Percentiles rank a stretch among this genome's conserved stretches.
Evolutionary conservation across 2,329 filamentous ascomycete species (phyloP).

Genomic region (Calonectria multiphialidica): DNA sequence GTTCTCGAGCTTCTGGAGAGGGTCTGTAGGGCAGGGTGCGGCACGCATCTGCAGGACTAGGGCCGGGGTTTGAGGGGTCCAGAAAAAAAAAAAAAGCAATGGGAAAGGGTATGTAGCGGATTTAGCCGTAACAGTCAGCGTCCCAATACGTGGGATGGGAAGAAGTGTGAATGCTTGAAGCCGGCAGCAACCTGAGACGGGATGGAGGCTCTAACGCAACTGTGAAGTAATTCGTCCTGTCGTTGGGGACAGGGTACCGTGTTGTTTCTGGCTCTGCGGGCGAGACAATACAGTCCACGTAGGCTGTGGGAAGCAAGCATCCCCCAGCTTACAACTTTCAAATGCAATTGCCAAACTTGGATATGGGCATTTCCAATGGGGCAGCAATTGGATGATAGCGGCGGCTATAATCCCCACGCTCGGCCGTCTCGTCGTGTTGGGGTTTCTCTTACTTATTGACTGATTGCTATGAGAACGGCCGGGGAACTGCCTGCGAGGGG

Average conservation of each 20-base stretch:
- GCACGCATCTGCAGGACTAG: slow-evolving; percentile 19
- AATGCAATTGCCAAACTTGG: slow-evolving; percentile 4
- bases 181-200: neutral
- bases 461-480: slow-evolving; percentile 27
- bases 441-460: slow-evolving; percentile 15
- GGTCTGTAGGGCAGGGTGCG: slow-evolving; percentile 16
- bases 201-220: neutral
- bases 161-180: neutral
- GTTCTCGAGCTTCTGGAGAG: slow-evolving; percentile 5
- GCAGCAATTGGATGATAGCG: slow-evolving; percentile 9
- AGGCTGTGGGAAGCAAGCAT: slow-evolving; percentile 18
- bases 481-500: slow-evolving; percentile 32
- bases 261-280: neutral
- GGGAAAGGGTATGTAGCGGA: neutral
- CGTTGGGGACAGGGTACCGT: neutral
- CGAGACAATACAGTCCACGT: slow-evolving; percentile 20
- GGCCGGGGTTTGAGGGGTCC: neutral
- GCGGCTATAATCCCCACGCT: slow-evolving; percentile 15
- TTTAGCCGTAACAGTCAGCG: neutral
- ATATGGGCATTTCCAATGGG: slow-evolving; percentile 7
- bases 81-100: neutral
- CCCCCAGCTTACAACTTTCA: slow-evolving; percentile 6
- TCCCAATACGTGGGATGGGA: neutral
- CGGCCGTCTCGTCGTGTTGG: slow-evolving; percentile 15
- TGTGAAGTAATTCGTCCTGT: neutral